These are phyloP conservation scores for Zoysia pacifica DNA, from an alignment of 176 grass and related monocot genomes.

Conservation along the genomic window DNA sequence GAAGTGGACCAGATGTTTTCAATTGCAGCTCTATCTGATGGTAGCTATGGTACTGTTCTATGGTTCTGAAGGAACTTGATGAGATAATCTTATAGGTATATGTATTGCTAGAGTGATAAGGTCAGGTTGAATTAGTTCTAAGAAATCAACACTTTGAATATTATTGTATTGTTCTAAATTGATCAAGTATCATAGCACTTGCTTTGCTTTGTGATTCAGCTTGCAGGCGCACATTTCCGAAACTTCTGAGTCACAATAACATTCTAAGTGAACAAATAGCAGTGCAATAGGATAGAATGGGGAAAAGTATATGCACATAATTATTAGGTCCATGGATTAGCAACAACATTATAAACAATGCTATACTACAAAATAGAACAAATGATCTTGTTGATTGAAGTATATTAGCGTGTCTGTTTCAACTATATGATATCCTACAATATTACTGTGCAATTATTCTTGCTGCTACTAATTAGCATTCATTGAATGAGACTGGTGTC, in stretches of 20 bases:
- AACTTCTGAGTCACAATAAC: slow-evolving; percentile 7
- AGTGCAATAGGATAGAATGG: neutral
- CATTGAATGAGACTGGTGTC: neutral
- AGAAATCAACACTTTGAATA: slow-evolving; percentile 34
- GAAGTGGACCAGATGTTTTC: slow-evolving; percentile 72
- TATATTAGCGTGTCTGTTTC: neutral
- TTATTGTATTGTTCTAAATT: neutral
- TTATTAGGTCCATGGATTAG: neutral
- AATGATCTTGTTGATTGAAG: neutral
- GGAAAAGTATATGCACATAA: neutral
- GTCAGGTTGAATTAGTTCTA: slow-evolving; percentile 27
- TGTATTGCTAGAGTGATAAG: slow-evolving; percentile 16
- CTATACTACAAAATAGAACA: neutral
- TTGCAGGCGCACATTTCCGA: neutral
- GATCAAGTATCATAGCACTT: slow-evolving; percentile 13
- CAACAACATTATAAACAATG: neutral
- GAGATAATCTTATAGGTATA: slow-evolving; percentile 17
- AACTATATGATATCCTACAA: neutral
- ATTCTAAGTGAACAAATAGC: slow-evolving; percentile 26
- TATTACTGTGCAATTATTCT: neutral
- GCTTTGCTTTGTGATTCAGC: slow-evolving; percentile 20
- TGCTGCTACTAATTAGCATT: slow-evolving; percentile 15
- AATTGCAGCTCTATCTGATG: slow-evolving; percentile 39
- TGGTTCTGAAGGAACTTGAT: slow-evolving; percentile 46
- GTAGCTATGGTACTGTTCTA: slow-evolving; percentile 48